Conservation (phyloP, 352 stramenopile genomes). For the Pythium phragmiticola region DNA sequence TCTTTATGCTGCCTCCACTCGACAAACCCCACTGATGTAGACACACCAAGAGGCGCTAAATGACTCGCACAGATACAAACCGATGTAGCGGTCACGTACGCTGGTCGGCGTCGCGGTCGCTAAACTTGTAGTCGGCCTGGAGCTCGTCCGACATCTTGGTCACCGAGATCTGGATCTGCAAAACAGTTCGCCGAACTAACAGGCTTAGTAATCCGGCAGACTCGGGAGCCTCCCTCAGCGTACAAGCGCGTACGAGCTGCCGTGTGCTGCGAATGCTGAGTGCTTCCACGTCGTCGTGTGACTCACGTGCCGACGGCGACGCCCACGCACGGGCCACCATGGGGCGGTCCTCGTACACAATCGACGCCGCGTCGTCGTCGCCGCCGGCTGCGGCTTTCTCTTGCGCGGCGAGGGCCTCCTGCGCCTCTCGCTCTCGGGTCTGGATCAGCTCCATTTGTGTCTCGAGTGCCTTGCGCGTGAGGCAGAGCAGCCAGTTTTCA, state of each 20-base stretch:
- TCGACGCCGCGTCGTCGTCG: conserved; percentile 46
- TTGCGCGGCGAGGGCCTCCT: conserved; percentile 40
- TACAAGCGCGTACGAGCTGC: conserved; percentile 34
- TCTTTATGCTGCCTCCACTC: conserved; percentile 86
- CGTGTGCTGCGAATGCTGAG: conserved; percentile 50
- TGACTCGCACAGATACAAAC: too few relatives aligned
- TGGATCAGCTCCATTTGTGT: conserved; percentile 63
- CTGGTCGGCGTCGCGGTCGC: conserved; percentile 74
- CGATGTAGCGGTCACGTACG: conserved; percentile 29
- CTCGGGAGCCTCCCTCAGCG: too few relatives aligned
- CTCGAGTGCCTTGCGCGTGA: conserved; percentile 67
- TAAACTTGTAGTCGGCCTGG: conserved; percentile 85
- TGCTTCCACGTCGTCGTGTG: conserved; percentile 61
- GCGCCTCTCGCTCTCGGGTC: conserved; percentile 42
- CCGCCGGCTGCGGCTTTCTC: conserved; percentile 32
- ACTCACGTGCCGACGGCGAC: conserved; percentile 52
- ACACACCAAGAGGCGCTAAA: too few relatives aligned
- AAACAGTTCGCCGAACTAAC: not conserved
- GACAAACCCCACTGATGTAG: conserved; percentile 55
- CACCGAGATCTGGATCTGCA: conserved; percentile 71
- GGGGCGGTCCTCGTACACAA: conserved; percentile 78
- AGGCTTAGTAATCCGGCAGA: conserved; percentile 2
- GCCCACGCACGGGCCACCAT: conserved; percentile 58
- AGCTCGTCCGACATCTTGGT: conserved; percentile 83
- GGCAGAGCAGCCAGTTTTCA: conserved; percentile 83